These are phyloP conservation scores for Lobosporangium transversale DNA, from an alignment of 192 early-diverging fungal genomes.

Conservation along the genomic window DNA sequence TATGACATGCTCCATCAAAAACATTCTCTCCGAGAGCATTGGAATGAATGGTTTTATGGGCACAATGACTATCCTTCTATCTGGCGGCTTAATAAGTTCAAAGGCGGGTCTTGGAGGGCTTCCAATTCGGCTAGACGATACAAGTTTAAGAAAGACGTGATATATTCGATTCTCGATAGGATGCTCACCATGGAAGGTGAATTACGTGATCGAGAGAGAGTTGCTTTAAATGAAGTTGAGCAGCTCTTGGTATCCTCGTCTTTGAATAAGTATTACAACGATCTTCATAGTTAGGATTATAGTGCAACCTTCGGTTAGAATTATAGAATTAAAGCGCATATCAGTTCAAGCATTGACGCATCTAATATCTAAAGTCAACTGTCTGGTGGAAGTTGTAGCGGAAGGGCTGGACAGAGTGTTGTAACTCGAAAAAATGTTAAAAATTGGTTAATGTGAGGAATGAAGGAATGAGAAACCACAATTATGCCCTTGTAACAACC, in stretches of 20 bases:
- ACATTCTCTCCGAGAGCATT: conserved; percentile 9
- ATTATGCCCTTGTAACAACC: no score
- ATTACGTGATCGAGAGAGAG: not conserved
- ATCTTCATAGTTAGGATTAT: no score
- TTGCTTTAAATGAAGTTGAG: not conserved
- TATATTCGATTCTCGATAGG: not conserved
- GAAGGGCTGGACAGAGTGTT: no score
- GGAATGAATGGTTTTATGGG: conserved; percentile 34
- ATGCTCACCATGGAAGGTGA: not conserved
- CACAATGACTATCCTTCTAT: conserved; percentile 14
- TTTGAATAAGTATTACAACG: not conserved
- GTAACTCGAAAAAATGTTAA: no score
- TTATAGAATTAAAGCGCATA: no score
- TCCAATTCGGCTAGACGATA: not conserved
- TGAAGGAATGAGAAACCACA: no score
- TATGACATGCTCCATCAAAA: conserved; percentile 15
- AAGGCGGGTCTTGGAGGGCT: conserved; percentile 8
- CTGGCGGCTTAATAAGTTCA: conserved; percentile 24
- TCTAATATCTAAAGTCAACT: no score
- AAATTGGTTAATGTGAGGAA: no score
- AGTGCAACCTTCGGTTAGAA: no score
- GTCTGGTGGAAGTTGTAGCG: no score
- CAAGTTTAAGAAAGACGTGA: conserved; percentile 4
- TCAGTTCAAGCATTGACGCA: no score
- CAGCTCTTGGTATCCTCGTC: not conserved